These are phyloP conservation scores for Waltergamsia citrina DNA, from an alignment of 2,329 filamentous ascomycete species.

Conservation along the genomic window DNA sequence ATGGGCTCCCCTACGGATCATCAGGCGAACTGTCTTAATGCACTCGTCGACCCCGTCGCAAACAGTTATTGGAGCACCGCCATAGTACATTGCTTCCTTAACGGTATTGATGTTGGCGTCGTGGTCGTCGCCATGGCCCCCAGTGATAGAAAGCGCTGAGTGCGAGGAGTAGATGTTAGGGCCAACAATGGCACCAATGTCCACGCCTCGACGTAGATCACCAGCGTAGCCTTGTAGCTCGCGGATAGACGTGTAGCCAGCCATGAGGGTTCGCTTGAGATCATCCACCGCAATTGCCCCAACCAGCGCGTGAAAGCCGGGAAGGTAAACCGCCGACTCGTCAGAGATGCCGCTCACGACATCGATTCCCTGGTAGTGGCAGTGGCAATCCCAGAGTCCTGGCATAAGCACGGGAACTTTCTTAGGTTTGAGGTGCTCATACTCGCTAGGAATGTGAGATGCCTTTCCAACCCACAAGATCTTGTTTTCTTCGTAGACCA, in stretches of 20 bases:
- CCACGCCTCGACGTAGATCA: slow-evolving; percentile 28
- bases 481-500: slow-evolving; percentile 25
- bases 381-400: slow-evolving; percentile 41
- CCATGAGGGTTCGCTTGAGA: slow-evolving; percentile 28
- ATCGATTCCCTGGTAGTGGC: slow-evolving; percentile 29
- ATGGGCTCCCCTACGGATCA: slow-evolving; percentile 33
- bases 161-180: slow-evolving; percentile 36
- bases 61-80: slow-evolving; percentile 19
- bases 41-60: slow-evolving; percentile 38
- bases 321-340: slow-evolving; percentile 12
- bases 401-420: slow-evolving; percentile 33
- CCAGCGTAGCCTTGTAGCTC: slow-evolving; percentile 34
- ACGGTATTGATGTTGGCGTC: slow-evolving; percentile 23
- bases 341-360: slow-evolving; percentile 7
- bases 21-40: slow-evolving; percentile 27
- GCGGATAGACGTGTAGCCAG: slow-evolving; percentile 37
- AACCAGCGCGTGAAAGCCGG: slow-evolving; percentile 16
- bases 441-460: slow-evolving; percentile 18
- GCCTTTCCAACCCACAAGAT: slow-evolving; percentile 29
- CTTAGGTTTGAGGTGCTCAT: slow-evolving; percentile 12
- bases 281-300: slow-evolving; percentile 31
- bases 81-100: slow-evolving; percentile 17
- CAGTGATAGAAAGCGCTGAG: slow-evolving; percentile 31
- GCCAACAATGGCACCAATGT: slow-evolving; percentile 29
- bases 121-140: slow-evolving; percentile 36